Evolutionary conservation across 2,329 filamentous ascomycete species (phyloP).

Genomic region (Colletotrichum australisinense): DNA sequence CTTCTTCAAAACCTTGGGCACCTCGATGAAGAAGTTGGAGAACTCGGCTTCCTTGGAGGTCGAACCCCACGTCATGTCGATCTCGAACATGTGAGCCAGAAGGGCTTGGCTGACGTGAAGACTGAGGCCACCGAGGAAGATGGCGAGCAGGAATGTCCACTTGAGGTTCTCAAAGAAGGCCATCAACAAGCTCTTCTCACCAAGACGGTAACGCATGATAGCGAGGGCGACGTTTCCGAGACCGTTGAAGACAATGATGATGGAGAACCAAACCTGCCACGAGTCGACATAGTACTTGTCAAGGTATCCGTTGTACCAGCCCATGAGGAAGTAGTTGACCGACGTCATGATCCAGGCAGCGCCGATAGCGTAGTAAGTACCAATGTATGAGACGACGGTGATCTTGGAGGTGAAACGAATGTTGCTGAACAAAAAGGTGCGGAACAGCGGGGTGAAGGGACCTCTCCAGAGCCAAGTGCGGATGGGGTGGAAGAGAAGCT

Average conservation of each 20-base stretch:
- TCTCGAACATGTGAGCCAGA: constrained; percentile 84
- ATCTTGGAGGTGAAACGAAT: constrained; percentile 82
- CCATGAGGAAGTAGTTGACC: constrained; percentile 80
- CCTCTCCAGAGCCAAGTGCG: constrained; percentile 78
- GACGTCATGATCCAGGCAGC: constrained; percentile 80
- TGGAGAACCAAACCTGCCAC: constrained; percentile 84
- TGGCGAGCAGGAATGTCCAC: constrained; percentile 79
- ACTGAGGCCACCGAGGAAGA: constrained; percentile 85
- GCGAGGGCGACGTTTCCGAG: constrained; percentile 80
- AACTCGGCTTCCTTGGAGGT: constrained; percentile 86
- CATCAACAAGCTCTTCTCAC: constrained; percentile 69
- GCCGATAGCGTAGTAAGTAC: constrained; percentile 83
- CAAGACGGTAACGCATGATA: constrained; percentile 77
- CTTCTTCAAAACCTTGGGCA: constrained; percentile 80
- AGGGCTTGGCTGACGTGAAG: constrained; percentile 86
- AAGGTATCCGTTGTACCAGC: constrained; percentile 81
- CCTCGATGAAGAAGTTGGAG: constrained; percentile 87
- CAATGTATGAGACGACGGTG: constrained; percentile 81
- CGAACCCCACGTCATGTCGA: constrained; percentile 88
- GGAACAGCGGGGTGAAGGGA: constrained; percentile 84
- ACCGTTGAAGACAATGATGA: constrained; percentile 82
- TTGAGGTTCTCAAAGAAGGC: constrained; percentile 74
- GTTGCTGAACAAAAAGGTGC: constrained; percentile 76
- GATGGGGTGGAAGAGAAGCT: constrained; percentile 83
- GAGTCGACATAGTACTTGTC: constrained; percentile 85